Base-by-base conservation (phyloP, 768 basidiomycete genomes). In the Boletus subcaerulescens region DNA sequence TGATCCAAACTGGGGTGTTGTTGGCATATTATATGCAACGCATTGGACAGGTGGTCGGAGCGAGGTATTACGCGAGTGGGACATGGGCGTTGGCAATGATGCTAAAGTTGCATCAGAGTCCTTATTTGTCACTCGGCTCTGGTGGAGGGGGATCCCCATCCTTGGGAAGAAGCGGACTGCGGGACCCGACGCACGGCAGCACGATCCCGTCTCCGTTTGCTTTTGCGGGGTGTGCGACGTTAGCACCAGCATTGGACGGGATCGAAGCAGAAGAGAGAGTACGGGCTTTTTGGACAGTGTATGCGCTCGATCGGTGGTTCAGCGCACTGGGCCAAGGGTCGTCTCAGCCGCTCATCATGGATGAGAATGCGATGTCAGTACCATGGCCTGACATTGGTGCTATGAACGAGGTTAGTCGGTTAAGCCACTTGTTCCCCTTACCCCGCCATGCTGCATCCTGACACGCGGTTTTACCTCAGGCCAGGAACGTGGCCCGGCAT, bases 21-120 rank as follows among this genome's bases (percentile, higher is more conserved):
- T 73, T 90, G 26, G 73, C 83, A 1, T 79, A 82, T 60, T 88
- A 85, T 65, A 82, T 89, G 62, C 80, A 85, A 63, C 79, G 81
- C 45, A 77, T 72, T 18, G 85, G 83, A 51, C 75, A 80, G 32
- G 68, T 80, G 35, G 72, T 87, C 2, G 84, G 85, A 57, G 88
- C 85, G 8, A 82, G 82, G 62, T 77, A 78, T 53, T 81, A 80
- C 56, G 74, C 79, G 22, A 77, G 78, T 45, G 71, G 78, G 12
- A 73, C 82, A 48, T 70, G 79, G 58, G 66, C 70, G 2, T 65
- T 86, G 13, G 79, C 74, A 5, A 65, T 80, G 18, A 74, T 78
- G 42, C 67, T 75, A 38, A 77, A 76, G 8, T 63, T 86, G 40
- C 79, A 86, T 63, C 76, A 73, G 52, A 11, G 38, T 2, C 45